Conservation (phyloP, 1,284 basidiomycete species). For the Ganoderma multipileum region DNA sequence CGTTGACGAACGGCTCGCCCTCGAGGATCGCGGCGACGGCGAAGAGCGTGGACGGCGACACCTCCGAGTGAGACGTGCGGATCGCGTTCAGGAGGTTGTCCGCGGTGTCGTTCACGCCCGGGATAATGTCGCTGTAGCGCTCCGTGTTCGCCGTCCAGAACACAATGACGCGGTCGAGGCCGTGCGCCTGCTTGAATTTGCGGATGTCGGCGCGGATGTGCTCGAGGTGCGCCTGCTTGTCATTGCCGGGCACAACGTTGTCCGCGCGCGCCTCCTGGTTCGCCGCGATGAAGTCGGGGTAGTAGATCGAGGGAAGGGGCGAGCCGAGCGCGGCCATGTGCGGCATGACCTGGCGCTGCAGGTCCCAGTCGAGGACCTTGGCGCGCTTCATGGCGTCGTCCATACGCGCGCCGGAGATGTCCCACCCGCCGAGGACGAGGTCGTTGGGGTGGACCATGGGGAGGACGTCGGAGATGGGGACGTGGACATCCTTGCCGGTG, state of each 20-base stretch:
- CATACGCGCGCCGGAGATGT: constrained; percentile 87
- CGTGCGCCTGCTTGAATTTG: constrained; percentile 87
- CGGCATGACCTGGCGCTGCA: constrained; percentile 94
- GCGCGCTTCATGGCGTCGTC: constrained; percentile 95
- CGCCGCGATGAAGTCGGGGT: constrained; percentile 95
- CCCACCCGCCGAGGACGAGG: constrained; percentile 97
- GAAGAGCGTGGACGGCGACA: constrained; percentile 95
- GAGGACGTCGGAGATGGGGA: constrained; percentile 92
- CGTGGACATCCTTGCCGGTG: constrained; percentile 91
- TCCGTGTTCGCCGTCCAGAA: constrained; percentile 99
- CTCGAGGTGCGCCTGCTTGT: constrained; percentile 94
- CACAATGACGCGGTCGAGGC: constrained; percentile 87
- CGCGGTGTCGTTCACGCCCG: constrained; percentile 96
- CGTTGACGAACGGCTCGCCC: constrained; percentile 95
- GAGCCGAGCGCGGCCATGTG: constrained; percentile 83
- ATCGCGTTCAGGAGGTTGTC: constrained; percentile 88
- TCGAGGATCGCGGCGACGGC: constrained; percentile 97
- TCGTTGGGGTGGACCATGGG: constrained; percentile 99
- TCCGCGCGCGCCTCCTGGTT: constrained; percentile 97
- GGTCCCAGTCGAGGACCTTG: constrained; percentile 95
- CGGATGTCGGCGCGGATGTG: constrained; percentile 94
- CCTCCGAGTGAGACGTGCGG: constrained; percentile 87
- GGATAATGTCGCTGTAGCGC: constrained; percentile 94
- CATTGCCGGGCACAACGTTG: constrained; percentile 85
- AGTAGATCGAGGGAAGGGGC: constrained; percentile 96